Evolutionary conservation across 257 asterid genomes (phyloP).

Genomic region (Salvia miltiorrhiza): DNA sequence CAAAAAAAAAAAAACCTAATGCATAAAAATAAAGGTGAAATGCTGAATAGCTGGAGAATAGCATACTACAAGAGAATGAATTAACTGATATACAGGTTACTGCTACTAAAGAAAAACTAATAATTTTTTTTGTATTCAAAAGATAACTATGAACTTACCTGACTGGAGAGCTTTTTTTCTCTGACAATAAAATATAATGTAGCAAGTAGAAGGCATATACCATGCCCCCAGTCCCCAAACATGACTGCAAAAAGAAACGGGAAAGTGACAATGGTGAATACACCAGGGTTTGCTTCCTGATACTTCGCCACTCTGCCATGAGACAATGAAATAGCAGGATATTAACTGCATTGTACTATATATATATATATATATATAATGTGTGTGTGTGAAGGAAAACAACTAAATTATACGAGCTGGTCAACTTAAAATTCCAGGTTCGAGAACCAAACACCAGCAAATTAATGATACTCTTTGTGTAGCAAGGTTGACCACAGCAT

Average conservation of each 20-base stretch:
- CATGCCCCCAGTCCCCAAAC: slow-evolving; percentile 99
- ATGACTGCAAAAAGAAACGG: slow-evolving; percentile 98
- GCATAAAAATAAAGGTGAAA: neutral
- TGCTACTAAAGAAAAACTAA: neutral
- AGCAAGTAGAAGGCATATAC: slow-evolving; percentile 87
- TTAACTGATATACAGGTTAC: neutral
- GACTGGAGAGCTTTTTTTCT: slow-evolving; percentile 77
- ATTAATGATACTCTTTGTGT: neutral
- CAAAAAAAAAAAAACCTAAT: neutral
- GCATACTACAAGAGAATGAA: slow-evolving; percentile 7
- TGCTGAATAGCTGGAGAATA: slow-evolving; percentile 3
- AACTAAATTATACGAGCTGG: neutral
- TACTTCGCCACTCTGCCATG: slow-evolving; percentile 90
- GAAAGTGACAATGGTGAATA: slow-evolving; percentile 91
- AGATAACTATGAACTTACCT: slow-evolving; percentile 45
- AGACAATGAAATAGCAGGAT: slow-evolving; percentile 28
- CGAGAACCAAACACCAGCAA: neutral
- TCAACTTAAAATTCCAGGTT: slow-evolving; percentile 13
- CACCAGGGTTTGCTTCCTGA: slow-evolving; percentile 99
- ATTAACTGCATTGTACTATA: neutral
- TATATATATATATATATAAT: neutral
- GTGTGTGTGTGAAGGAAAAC: neutral
- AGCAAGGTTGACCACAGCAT: neutral
- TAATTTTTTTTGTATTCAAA: neutral
- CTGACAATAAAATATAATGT: slow-evolving; percentile 60